Conservation (phyloP, 208 protist genomes). For the Crithidia expoeki region DNA sequence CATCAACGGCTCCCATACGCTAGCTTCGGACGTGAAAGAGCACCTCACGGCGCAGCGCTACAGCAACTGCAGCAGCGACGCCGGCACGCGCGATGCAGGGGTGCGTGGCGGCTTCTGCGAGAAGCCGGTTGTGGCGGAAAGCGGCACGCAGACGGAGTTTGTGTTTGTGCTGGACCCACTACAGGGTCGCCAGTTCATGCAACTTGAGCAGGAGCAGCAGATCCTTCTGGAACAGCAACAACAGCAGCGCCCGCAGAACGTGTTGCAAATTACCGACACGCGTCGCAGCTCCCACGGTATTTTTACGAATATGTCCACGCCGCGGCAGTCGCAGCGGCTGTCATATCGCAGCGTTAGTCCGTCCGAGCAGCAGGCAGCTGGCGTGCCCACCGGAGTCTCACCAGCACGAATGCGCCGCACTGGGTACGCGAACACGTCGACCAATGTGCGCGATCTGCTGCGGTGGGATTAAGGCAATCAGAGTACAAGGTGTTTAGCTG, state of each 20-base stretch:
- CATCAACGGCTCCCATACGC: neutral
- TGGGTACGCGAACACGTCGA: slow-evolving; percentile 17
- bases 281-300: neutral
- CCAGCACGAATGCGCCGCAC: slow-evolving; percentile 10
- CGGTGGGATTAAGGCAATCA: slow-evolving; percentile 5
- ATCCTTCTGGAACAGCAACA: slow-evolving; percentile 15
- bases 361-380: slow-evolving; percentile 13
- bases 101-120: neutral
- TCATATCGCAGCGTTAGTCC: slow-evolving; percentile 2
- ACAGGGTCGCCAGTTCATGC: slow-evolving; percentile 18
- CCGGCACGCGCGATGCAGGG: neutral
- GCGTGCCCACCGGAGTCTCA: slow-evolving; percentile 13
- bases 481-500: neutral
- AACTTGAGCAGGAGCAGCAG: slow-evolving; percentile 19
- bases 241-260: slow-evolving; percentile 20
- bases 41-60: neutral
- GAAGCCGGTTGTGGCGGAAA: neutral
- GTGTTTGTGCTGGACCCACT: slow-evolving; percentile 30
- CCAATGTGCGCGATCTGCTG: slow-evolving; percentile 16
- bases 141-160: slow-evolving; percentile 27
- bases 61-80: slow-evolving; percentile 7
- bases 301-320: slow-evolving; percentile 7
- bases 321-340: slow-evolving; percentile 8
- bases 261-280: slow-evolving; percentile 18
- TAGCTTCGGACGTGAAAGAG: neutral